Evolutionary conservation across 305 asterid genomes (phyloP).

Genomic region (Petunia hybrid): DNA sequence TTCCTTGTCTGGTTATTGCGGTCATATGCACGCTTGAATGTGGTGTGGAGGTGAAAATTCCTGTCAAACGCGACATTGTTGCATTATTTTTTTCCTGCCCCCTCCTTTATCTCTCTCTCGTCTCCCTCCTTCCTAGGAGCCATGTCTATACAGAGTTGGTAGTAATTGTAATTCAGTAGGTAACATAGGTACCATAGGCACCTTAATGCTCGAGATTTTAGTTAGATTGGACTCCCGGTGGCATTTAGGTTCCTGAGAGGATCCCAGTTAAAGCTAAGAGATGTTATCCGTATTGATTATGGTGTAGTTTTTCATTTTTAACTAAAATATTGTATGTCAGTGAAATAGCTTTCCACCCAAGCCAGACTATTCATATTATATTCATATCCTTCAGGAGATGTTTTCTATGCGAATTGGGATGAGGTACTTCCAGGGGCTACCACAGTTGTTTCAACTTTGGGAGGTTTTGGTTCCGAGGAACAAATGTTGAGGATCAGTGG

Average conservation of each 20-base stretch:
- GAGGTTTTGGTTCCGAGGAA: slow-evolving; percentile 96
- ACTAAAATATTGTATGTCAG: not conserved
- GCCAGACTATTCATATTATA: slow-evolving; percentile 25
- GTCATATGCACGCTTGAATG: slow-evolving; percentile 9
- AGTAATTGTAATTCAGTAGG: no score
- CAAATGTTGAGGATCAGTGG: slow-evolving; percentile 95
- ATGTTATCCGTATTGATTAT: not conserved
- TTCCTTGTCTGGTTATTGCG: not conserved
- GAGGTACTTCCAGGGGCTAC: slow-evolving; percentile 89
- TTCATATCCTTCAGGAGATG: slow-evolving; percentile 72
- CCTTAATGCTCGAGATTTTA: no score
- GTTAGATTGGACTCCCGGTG: no score
- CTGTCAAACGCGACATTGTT: no score
- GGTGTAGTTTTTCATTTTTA: slow-evolving; percentile 2
- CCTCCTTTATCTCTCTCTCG: no score
- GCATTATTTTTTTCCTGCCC: no score
- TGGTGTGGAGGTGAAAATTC: not conserved
- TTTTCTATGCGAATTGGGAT: slow-evolving; percentile 91
- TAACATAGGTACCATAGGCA: no score
- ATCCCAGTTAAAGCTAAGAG: not conserved
- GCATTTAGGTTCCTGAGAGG: not conserved
- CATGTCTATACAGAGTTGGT: no score
- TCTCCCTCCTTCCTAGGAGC: no score
- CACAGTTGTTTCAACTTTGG: slow-evolving; percentile 92
- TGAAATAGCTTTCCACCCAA: slow-evolving; percentile 10